A percentile compares a stretch with the other conserved stretches of the same genome.
Conservation (phyloP, 108 stramenopile genomes). For the Parietichytrium sp. region DNA sequence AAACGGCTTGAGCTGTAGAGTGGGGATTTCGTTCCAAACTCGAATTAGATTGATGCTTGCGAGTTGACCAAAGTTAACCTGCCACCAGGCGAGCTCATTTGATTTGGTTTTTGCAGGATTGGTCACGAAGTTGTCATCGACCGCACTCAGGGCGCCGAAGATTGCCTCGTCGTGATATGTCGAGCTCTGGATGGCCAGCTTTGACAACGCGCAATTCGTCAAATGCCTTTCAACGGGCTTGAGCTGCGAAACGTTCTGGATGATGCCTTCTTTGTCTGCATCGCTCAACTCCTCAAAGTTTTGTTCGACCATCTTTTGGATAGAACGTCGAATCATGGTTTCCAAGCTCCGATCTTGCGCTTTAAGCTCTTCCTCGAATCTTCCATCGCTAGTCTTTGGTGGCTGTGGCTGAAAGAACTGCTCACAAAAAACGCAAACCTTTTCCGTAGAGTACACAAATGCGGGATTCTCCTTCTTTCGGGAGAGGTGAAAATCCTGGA, state of each 20-base stretch:
- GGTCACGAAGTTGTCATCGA: constrained; percentile 23
- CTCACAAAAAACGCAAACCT: constrained; percentile 17
- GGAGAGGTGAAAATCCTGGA: too few relatives aligned
- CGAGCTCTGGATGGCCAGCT: not conserved
- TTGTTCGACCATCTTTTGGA: constrained; percentile 14
- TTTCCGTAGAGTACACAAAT: not conserved
- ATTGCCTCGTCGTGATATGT: not conserved
- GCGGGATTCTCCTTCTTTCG: too few relatives aligned
- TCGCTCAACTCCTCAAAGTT: not conserved
- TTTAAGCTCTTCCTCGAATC: too few relatives aligned
- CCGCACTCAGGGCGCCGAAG: not conserved
- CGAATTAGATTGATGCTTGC: not conserved
- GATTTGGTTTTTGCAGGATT: not conserved
- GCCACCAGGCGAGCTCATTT: not conserved
- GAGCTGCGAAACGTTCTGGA: not conserved
- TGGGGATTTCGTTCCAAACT: not conserved
- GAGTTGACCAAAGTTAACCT: not conserved
- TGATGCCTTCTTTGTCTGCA: not conserved
- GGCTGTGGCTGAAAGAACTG: not conserved
- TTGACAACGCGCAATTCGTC: constrained; percentile 1
- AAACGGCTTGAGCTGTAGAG: not conserved
- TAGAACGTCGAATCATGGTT: constrained; percentile 15
- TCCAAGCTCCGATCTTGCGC: constrained; percentile 6
- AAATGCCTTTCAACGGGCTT: too few relatives aligned
- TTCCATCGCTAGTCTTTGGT: too few relatives aligned